Base-by-base conservation (phyloP, 345 rosid genomes). In the Hypericum perforatum region DNA sequence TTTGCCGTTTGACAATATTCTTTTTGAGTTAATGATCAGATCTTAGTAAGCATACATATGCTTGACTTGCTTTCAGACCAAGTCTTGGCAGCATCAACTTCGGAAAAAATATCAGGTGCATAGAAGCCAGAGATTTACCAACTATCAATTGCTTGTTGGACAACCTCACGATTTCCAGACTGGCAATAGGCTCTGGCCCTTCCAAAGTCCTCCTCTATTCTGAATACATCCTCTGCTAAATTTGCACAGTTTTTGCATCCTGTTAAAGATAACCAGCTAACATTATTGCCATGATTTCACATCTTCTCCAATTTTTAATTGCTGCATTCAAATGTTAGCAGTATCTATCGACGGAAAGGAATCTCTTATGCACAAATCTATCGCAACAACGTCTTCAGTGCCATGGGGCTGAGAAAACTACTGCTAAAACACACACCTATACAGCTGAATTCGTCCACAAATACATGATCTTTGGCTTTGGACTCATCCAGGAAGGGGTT, bases 211-310 rank as follows among this genome's bases (percentile, higher is more conserved):
- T 91, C 98, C 77, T 91, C 98, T 41, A 91, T 85, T 16, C 68
- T 36, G 65, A 87, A 91, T 52, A 81, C 84, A 67, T 77, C 81
- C 6, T 81, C 63, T 37, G 87, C 81, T 59, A 91, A 68, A 62
- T 78, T 91, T 45, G 92, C 92, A 78, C 98, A 91, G 53, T 85
- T 91, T 65, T 87, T 91, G 73, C 98, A 91, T 40, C 98, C 98
- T 91, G 77, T 12, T 15, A 67, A n/a, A 52, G 53, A 11, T n/a
- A 55, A 42, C 8, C 39, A 37, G 4, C 32, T 22, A 1, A 22
- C 32, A n/a, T 49, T 11, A 36, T 38, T 39, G 32, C 32, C 32
- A 22, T 22, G 32, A 22, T 22, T 1, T 22, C 32, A 22, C 32
- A 22, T 22, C 32, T 22, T 22, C 32, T 22, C 32, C 32, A 22